Percentiles rank a stretch among this genome's conserved stretches.
These are phyloP conservation scores for Immersiporthe knoxdaviesiana DNA, from an alignment of 2,329 filamentous ascomycete species.

Conservation along the genomic window DNA sequence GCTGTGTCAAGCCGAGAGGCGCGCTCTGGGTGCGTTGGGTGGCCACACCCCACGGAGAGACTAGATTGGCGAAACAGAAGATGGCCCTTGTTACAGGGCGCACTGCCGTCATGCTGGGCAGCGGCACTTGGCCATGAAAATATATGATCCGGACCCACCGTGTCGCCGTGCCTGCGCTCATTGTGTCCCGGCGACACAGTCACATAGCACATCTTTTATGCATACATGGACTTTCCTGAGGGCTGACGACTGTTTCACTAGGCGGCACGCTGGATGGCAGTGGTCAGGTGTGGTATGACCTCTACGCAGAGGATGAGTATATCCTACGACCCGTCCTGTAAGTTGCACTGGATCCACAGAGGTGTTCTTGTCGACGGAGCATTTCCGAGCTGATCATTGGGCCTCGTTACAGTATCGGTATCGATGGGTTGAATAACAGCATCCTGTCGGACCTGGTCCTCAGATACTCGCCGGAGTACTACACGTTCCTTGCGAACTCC, in stretches of 20 bases:
- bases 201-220: constrained; percentile 19
- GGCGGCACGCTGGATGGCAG: constrained; percentile 58
- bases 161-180: background rate
- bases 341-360: background rate
- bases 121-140: background rate
- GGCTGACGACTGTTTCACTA: constrained; percentile 29
- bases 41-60: background rate
- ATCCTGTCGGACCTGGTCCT: constrained; percentile 61
- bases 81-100: background rate
- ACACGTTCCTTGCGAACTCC: constrained; percentile 64
- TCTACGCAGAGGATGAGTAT: constrained; percentile 60
- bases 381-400: constrained; percentile 8
- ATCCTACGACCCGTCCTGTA: constrained; percentile 61
- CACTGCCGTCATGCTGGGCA: background rate
- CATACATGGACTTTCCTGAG: constrained; percentile 1
- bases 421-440: constrained; percentile 60
- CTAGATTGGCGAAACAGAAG: background rate
- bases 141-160: background rate
- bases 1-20: background rate
- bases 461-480: constrained; percentile 60
- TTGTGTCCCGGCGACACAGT: background rate
- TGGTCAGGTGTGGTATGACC: constrained; percentile 67
- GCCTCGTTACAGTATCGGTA: constrained; percentile 46
- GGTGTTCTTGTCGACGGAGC: background rate
- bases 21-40: background rate